A percentile compares a stretch with the other conserved stretches of the same genome.
Evolutionary conservation across 768 basidiomycete genomes (phyloP).

Genomic region (Tricholoma saponaceum): DNA sequence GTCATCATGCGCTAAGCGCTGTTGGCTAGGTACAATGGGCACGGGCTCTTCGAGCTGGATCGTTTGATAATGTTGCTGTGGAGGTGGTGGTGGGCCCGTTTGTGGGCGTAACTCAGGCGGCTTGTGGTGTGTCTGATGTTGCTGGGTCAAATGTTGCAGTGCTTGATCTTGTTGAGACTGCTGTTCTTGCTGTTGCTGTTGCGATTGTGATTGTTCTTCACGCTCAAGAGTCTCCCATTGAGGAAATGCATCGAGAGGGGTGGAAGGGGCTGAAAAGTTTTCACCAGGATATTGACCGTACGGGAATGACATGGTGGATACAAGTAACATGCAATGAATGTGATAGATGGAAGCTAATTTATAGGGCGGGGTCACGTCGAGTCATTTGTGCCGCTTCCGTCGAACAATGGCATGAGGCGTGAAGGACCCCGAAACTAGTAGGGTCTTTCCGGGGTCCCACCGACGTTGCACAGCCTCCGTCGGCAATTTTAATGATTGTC

Average conservation of each 20-base stretch:
- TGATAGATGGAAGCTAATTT: constrained; percentile 18
- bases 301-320: constrained; percentile 45
- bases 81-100: constrained; percentile 20
- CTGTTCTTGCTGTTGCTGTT: constrained; percentile 33
- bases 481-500: constrained; percentile 16
- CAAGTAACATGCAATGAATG: constrained; percentile 16
- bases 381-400: constrained; percentile 27
- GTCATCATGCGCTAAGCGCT: constrained; percentile 21
- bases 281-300: constrained; percentile 41
- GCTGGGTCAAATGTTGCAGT: constrained; percentile 13
- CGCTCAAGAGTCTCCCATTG: constrained; percentile 40
- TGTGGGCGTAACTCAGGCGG: constrained; percentile 22
- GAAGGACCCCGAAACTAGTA: constrained; percentile 15
- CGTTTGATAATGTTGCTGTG: constrained; percentile 22
- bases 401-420: constrained; percentile 33
- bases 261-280: constrained; percentile 44
- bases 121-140: constrained; percentile 23
- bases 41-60: constrained; percentile 28
- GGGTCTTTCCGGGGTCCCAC: constrained; percentile 18
- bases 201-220: constrained; percentile 31
- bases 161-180: constrained; percentile 23
- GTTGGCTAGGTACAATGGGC: constrained; percentile 27
- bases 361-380: constrained; percentile 30
- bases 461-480: constrained; percentile 24
- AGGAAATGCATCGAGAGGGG: constrained; percentile 38